phyloP scores from a whole-genome alignment of 257 asterid genomes.

The Leptodermis oblonga region DNA sequence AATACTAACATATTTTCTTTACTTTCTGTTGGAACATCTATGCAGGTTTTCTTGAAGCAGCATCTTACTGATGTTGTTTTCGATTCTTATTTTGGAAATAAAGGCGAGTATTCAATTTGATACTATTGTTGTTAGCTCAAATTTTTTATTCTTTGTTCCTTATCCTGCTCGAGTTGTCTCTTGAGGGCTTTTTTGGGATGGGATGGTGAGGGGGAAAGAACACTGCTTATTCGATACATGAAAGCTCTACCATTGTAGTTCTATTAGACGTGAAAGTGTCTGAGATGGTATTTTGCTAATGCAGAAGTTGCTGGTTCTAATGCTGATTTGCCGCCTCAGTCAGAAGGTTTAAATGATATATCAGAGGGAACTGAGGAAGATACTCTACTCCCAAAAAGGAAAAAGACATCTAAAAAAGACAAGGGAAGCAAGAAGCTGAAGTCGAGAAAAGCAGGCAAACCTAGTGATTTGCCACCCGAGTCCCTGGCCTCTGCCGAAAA shows the following conservation, averaged over 20 bases:
- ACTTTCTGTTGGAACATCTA: slow-evolving; percentile 5
- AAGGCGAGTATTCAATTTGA: slow-evolving; percentile 35
- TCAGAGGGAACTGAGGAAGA: slow-evolving; percentile 29
- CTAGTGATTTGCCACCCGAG: slow-evolving; percentile 16
- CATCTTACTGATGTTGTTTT: slow-evolving; percentile 60
- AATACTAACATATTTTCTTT: slow-evolving; percentile 6
- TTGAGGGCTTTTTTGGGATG: no score
- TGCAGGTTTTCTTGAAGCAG: slow-evolving; percentile 96
- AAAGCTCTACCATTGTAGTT: neutral
- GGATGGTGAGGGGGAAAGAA: no score
- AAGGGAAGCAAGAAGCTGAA: slow-evolving; percentile 39
- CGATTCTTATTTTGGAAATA: slow-evolving; percentile 56
- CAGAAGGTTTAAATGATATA: slow-evolving; percentile 23
- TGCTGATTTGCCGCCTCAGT: slow-evolving; percentile 17
- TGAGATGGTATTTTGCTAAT: slow-evolving; percentile 12
- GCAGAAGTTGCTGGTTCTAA: slow-evolving; percentile 23
- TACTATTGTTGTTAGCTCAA: neutral
- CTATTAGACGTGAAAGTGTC: slow-evolving; percentile 9
- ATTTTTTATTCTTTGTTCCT: neutral
- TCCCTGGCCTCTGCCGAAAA: slow-evolving; percentile 24
- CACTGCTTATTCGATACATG: neutral
- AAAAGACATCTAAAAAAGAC: slow-evolving; percentile 29
- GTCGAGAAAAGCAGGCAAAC: slow-evolving; percentile 39
- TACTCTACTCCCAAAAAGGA: slow-evolving; percentile 30
- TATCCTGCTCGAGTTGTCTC: no score